phyloP scores from a whole-genome alignment of 306 rosid species.

The Rubus parviflorus region DNA sequence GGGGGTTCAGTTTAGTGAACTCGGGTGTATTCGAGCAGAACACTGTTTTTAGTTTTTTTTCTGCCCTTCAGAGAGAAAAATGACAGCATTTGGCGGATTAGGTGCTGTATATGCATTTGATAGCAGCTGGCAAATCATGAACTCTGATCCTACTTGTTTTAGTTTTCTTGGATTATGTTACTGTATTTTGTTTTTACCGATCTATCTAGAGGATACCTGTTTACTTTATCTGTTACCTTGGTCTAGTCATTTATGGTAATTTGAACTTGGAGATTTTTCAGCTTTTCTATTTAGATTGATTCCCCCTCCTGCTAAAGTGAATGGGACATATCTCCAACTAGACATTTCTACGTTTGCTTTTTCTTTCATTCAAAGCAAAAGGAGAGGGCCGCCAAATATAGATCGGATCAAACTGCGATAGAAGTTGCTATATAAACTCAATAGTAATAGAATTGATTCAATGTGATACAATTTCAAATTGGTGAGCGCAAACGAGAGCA shows the following conservation, averaged over 20 bases:
- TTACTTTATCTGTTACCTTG: constrained; percentile 8
- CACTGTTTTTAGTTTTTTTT: not conserved
- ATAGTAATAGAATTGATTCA: constrained; percentile 16
- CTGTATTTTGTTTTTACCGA: constrained; percentile 21
- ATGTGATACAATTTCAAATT: constrained; percentile 9
- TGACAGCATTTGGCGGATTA: not conserved
- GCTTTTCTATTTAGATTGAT: not conserved
- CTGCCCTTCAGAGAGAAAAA: constrained; percentile 4
- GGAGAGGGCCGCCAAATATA: not conserved
- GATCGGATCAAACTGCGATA: too few relatives aligned
- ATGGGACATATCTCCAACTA: too few relatives aligned
- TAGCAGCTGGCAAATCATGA: constrained; percentile 2
- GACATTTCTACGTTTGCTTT: too few relatives aligned
- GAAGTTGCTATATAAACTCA: not conserved
- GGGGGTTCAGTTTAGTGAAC: constrained; percentile 17
- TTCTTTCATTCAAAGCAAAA: not conserved
- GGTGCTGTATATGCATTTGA: not conserved
- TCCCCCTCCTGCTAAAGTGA: too few relatives aligned
- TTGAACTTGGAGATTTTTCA: not conserved
- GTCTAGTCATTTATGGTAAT: constrained; percentile 24
- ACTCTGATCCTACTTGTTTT: constrained; percentile 9
- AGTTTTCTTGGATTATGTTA: constrained; percentile 22
- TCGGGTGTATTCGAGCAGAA: constrained; percentile 12
- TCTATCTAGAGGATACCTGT: constrained; percentile 1
- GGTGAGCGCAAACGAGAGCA: not conserved